Evolutionary conservation across 768 basidiomycete species (phyloP).

Genomic region (Guyanaporus albipodus): DNA sequence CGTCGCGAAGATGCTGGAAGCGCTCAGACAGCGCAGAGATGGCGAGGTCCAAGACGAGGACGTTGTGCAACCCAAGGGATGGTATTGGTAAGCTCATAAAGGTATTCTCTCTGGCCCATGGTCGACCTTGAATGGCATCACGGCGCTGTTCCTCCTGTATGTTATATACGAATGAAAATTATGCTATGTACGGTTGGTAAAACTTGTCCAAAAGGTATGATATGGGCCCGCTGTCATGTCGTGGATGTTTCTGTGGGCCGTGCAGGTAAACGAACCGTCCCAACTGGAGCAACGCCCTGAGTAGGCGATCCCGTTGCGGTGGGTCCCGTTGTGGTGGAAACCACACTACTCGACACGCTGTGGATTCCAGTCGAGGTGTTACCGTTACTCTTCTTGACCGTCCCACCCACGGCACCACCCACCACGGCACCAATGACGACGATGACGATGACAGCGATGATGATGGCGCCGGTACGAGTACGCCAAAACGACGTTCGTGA

Average conservation of each 20-base stretch:
- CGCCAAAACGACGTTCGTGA: conserved; percentile 44
- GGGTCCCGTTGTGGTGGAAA: neutral
- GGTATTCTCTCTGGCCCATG: too few species aligned
- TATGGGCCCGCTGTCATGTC: too few species aligned
- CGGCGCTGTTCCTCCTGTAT: too few species aligned
- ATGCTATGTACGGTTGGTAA: conserved; percentile 1
- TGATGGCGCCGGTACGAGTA: conserved; percentile 41
- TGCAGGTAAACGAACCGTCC: too few species aligned
- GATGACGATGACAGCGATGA: conserved; percentile 35
- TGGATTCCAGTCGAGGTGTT: neutral
- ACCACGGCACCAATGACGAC: conserved; percentile 49
- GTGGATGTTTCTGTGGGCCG: too few species aligned
- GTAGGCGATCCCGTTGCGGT: neutral
- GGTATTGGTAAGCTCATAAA: conserved; percentile 39
- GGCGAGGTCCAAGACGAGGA: conserved; percentile 50
- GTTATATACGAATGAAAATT: too few species aligned
- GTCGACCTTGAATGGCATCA: too few species aligned
- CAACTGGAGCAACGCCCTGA: too few species aligned
- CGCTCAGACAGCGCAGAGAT: conserved; percentile 59
- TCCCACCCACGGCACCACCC: conserved; percentile 58
- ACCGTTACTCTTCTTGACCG: conserved; percentile 28
- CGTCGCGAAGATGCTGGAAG: conserved; percentile 64
- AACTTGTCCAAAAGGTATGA: too few species aligned
- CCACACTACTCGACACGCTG: neutral
- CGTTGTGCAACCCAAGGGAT: conserved; percentile 48